phyloP scores from a whole-genome alignment of 2,329 filamentous ascomycete genomes.

The Tricladium varicosporioides region DNA sequence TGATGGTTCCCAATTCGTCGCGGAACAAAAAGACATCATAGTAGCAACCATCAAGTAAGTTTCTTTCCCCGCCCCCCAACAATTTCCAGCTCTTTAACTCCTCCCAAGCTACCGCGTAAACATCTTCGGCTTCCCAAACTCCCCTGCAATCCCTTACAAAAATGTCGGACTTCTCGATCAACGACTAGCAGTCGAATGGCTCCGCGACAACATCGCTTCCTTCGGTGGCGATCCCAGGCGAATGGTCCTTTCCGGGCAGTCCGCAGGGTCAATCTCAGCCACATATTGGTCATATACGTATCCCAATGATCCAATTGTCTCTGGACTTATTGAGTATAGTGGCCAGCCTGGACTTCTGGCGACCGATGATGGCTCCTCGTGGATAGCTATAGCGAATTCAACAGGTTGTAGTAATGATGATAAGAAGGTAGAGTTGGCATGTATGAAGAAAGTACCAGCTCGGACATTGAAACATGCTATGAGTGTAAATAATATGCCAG shows the following conservation, averaged over 20 bases:
- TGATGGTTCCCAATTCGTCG: conserved; percentile 41
- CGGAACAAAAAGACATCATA: conserved; percentile 38
- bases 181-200: conserved; percentile 44
- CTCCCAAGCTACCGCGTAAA: conserved; percentile 32
- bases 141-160: conserved; percentile 5
- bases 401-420: neutral
- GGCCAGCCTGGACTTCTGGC: conserved; percentile 1
- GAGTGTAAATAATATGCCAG: neutral
- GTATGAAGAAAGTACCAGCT: neutral
- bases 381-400: neutral
- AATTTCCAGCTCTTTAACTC: too few species aligned
- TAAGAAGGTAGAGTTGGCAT: neutral
- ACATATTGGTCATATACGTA: conserved; percentile 6
- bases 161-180: conserved; percentile 65
- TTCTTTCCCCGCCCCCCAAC: too few species aligned
- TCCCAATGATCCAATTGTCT: neutral
- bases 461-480: conserved; percentile 5
- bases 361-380: neutral
- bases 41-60: conserved; percentile 45
- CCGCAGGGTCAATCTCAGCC: conserved; percentile 33
- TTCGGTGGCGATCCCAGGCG: conserved; percentile 40
- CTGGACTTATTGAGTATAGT: neutral
- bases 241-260: conserved; percentile 42
- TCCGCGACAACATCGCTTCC: conserved; percentile 51
- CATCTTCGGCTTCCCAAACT: conserved; percentile 36